Conservation (phyloP, 2,329 filamentous ascomycete genomes). For the Colletotrichum sp. region DNA sequence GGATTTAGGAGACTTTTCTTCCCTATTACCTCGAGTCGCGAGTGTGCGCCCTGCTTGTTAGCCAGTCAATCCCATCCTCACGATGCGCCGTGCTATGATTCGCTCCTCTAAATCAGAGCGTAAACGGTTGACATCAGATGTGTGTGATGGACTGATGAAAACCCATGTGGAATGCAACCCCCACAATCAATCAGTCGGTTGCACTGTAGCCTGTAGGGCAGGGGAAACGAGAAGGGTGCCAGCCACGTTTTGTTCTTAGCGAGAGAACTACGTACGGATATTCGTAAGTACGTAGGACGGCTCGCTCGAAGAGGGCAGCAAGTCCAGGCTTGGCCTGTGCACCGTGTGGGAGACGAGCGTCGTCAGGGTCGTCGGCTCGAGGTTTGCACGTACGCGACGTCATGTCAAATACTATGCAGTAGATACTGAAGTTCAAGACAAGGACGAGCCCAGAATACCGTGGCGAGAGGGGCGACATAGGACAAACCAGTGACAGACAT, state of each 20-base stretch:
- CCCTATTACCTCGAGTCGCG: background rate
- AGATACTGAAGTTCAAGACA: background rate
- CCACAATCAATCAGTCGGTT: conserved; percentile 6
- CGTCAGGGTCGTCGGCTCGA: background rate
- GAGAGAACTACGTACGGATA: background rate
- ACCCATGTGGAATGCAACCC: conserved; percentile 2
- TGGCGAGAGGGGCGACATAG: background rate
- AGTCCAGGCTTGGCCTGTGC: background rate
- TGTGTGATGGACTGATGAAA: background rate
- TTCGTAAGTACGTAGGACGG: background rate
- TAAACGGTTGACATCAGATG: background rate
- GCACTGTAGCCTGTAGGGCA: background rate
- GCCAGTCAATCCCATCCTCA: background rate
- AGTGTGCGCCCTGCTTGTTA: background rate
- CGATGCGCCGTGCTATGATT: background rate
- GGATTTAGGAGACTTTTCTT: conserved; percentile 7
- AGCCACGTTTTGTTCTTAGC: conserved; percentile 1
- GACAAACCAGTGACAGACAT: background rate
- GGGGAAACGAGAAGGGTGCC: background rate
- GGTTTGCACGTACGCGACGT: background rate
- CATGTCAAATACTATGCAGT: background rate
- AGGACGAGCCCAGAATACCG: background rate
- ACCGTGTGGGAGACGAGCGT: background rate
- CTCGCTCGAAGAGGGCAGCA: background rate
- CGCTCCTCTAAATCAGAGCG: background rate